Evolutionary conservation across 2,329 filamentous ascomycete genomes (phyloP).

Genomic region (Alternaria triticina): DNA sequence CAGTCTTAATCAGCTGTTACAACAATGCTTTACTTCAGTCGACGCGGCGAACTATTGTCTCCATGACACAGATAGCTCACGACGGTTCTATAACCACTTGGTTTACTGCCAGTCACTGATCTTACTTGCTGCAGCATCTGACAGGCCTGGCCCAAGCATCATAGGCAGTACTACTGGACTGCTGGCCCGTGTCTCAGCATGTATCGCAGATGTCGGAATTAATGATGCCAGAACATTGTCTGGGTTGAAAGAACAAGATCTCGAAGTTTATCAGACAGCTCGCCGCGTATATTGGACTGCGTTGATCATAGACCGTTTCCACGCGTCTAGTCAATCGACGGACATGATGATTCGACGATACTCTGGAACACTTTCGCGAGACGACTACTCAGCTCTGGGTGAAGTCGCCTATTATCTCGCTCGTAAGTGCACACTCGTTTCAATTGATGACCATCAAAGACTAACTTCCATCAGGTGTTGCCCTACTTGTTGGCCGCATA

Average conservation of each 20-base stretch:
- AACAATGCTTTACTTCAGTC: constrained; percentile 36
- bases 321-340: constrained; percentile 43
- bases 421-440: constrained; percentile 31
- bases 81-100: constrained; percentile 41
- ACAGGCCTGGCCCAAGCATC: constrained; percentile 36
- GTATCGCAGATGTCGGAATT: constrained; percentile 38
- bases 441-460: background rate
- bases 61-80: constrained; percentile 32
- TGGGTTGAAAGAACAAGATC: constrained; percentile 38
- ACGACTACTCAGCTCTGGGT: constrained; percentile 39
- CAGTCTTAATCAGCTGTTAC: constrained; percentile 35
- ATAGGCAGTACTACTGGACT: constrained; percentile 39
- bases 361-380: constrained; percentile 38
- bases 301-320: constrained; percentile 47
- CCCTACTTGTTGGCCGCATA: constrained; percentile 41
- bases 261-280: constrained; percentile 36
- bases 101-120: constrained; percentile 43
- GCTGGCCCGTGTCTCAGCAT: constrained; percentile 40
- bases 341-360: constrained; percentile 42
- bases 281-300: constrained; percentile 47
- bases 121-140: constrained; percentile 41
- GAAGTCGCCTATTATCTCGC: constrained; percentile 46
- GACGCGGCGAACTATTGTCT: constrained; percentile 39
- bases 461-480: constrained; percentile 30
- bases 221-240: constrained; percentile 38